Percentiles rank a stretch among this genome's conserved stretches.
Evolutionary conservation across 2,329 filamentous ascomycete genomes (phyloP).

Genomic region (Pestalotiopsis sp.): DNA sequence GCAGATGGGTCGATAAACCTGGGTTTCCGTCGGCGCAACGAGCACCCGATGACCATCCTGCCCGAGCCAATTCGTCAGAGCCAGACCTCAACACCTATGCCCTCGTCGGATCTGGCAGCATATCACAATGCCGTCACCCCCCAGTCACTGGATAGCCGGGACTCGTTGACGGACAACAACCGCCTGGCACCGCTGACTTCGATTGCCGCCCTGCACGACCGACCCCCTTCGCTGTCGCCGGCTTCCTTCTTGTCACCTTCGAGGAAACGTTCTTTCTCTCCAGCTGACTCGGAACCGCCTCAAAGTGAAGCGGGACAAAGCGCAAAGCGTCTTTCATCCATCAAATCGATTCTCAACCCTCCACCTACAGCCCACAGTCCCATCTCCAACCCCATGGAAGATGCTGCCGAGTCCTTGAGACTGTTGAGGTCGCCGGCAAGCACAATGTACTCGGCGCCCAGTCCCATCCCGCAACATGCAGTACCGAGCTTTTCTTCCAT

Average conservation of each 20-base stretch:
- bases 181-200: slow-evolving; percentile 59
- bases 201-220: slow-evolving; percentile 46
- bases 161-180: slow-evolving; percentile 57
- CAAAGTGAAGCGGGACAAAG: slow-evolving; percentile 41
- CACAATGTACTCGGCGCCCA: slow-evolving; percentile 42
- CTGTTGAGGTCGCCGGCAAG: slow-evolving; percentile 46
- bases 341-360: slow-evolving; percentile 75
- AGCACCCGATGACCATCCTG: slow-evolving; percentile 48
- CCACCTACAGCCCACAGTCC: slow-evolving; percentile 26
- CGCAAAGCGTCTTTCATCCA: slow-evolving; percentile 70
- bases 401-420: slow-evolving; percentile 42
- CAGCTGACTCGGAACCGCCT: slow-evolving; percentile 54
- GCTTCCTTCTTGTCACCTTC: slow-evolving; percentile 61
- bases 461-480: slow-evolving; percentile 41
- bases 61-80: slow-evolving; percentile 48
- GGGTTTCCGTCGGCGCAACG: slow-evolving; percentile 53
- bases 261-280: slow-evolving; percentile 70
- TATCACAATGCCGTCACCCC: slow-evolving; percentile 51
- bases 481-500: slow-evolving; percentile 28
- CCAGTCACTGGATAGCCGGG: slow-evolving; percentile 40
- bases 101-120: slow-evolving; percentile 48
- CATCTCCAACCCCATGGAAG: slow-evolving; percentile 30
- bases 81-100: slow-evolving; percentile 46
- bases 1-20: slow-evolving; percentile 68
- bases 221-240: slow-evolving; percentile 61